A percentile compares a stretch with the other conserved stretches of the same genome.
Conservation (phyloP, 768 basidiomycete species). For the Boletus insuetus region DNA sequence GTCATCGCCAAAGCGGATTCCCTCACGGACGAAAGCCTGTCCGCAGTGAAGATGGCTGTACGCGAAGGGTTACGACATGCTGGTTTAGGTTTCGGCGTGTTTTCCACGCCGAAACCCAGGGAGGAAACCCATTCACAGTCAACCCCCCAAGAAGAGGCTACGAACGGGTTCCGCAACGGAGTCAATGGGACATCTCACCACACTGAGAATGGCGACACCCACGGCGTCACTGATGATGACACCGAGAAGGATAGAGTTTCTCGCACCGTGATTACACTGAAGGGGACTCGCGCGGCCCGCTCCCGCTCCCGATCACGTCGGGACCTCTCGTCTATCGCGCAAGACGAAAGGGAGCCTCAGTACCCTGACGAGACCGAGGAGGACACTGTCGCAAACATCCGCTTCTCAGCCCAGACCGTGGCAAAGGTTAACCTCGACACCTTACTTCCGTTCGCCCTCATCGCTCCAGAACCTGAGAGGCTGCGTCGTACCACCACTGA, state of each 20-base stretch:
- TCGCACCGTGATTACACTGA: constrained; percentile 75
- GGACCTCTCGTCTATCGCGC: constrained; percentile 57
- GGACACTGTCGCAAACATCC: constrained; percentile 72
- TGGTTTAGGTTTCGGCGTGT: constrained; percentile 75
- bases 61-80: constrained; percentile 62
- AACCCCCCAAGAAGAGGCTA: constrained; percentile 14
- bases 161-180: constrained; percentile 25
- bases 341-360: constrained; percentile 55
- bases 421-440: constrained; percentile 56
- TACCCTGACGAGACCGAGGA: constrained; percentile 56
- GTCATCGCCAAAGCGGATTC: constrained; percentile 80
- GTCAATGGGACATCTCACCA: constrained; percentile 31
- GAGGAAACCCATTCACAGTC: constrained; percentile 12
- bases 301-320: constrained; percentile 76
- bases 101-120: constrained; percentile 44
- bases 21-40: constrained; percentile 74
- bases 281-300: constrained; percentile 43
- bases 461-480: constrained; percentile 57
- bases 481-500: constrained; percentile 14
- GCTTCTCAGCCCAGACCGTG: constrained; percentile 71
- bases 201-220: constrained; percentile 22
- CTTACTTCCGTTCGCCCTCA: constrained; percentile 75
- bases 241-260: constrained; percentile 54
- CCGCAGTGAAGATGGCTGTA: constrained; percentile 70
- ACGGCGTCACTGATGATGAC: constrained; percentile 38